Percentiles rank a stretch among this genome's conserved stretches.
Conservation (phyloP, 1,284 basidiomycete genomes). For the Fomitopsis pinicola region DNA sequence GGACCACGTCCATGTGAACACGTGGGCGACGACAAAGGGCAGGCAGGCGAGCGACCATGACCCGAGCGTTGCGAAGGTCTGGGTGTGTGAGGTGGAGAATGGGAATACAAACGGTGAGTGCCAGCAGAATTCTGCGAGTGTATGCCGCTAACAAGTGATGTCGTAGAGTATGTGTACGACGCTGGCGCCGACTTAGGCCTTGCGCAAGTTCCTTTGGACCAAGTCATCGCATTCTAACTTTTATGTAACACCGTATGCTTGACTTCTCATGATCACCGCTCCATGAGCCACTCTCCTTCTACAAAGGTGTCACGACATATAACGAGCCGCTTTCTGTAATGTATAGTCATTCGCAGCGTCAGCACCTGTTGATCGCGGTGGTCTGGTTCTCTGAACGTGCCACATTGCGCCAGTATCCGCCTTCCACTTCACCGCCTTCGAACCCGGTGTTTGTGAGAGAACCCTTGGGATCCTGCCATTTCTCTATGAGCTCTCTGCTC, state of each 20-base stretch:
- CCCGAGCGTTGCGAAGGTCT: conserved; percentile 50
- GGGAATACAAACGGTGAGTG: background rate
- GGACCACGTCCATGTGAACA: conserved; percentile 56
- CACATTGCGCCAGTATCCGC: conserved; percentile 11
- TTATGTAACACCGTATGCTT: background rate
- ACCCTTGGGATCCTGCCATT: conserved; percentile 19
- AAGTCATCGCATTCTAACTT: background rate
- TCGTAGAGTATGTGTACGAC: background rate
- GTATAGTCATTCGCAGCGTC: background rate
- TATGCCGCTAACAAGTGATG: too few species aligned
- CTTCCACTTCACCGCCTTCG: conserved; percentile 20
- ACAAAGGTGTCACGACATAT: conserved; percentile 14
- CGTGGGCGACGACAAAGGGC: conserved; percentile 41
- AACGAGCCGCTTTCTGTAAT: conserved; percentile 17
- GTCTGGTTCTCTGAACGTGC: conserved; percentile 6
- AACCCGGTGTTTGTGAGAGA: conserved; percentile 20
- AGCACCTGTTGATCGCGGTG: background rate
- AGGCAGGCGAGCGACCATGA: conserved; percentile 55
- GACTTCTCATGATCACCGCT: too few species aligned
- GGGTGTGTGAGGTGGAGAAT: conserved; percentile 32
- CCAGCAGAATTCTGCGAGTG: too few species aligned
- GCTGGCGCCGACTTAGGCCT: background rate
- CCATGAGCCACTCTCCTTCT: too few species aligned
- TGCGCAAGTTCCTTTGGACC: background rate
- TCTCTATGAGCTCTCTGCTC: conserved; percentile 16